phyloP scores from a whole-genome alignment of 805 yeast genomes.

The Danielia oregonensis region DNA sequence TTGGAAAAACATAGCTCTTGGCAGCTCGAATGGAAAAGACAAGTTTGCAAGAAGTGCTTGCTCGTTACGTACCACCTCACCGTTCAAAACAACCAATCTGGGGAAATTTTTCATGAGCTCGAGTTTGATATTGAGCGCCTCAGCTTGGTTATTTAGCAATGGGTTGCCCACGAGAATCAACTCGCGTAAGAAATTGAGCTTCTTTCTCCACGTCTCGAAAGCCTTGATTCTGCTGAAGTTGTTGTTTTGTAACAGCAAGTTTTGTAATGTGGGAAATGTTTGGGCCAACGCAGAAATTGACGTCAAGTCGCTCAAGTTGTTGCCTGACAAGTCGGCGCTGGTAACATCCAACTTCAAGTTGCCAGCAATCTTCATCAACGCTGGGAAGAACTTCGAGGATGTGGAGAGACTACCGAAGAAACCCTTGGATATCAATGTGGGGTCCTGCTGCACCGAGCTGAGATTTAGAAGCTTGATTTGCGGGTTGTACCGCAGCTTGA shows the following conservation, averaged over 20 bases:
- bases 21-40: constrained; percentile 51
- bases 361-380: constrained; percentile 76
- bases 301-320: constrained; percentile 55
- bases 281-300: constrained; percentile 62
- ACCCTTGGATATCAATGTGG: constrained; percentile 54
- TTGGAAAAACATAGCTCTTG: constrained; percentile 77
- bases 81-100: constrained; percentile 73
- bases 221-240: constrained; percentile 53
- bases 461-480: constrained; percentile 66
- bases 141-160: constrained; percentile 35
- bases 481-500: constrained; percentile 65
- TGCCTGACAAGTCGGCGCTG: constrained; percentile 65
- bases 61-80: constrained; percentile 74
- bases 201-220: constrained; percentile 74
- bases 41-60: constrained; percentile 48
- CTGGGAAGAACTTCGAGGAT: constrained; percentile 81
- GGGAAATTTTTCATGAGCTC: constrained; percentile 77
- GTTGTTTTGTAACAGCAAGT: constrained; percentile 79
- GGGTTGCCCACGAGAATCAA: constrained; percentile 80
- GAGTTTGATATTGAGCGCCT: constrained; percentile 42
- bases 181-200: constrained; percentile 70
- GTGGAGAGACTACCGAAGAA: constrained; percentile 59
- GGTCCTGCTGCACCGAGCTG: constrained; percentile 61
- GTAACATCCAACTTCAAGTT: constrained; percentile 55
- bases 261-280: constrained; percentile 70